Conservation (phyloP, 1,284 basidiomycete genomes). For the Trichosporon ovoides region DNA sequence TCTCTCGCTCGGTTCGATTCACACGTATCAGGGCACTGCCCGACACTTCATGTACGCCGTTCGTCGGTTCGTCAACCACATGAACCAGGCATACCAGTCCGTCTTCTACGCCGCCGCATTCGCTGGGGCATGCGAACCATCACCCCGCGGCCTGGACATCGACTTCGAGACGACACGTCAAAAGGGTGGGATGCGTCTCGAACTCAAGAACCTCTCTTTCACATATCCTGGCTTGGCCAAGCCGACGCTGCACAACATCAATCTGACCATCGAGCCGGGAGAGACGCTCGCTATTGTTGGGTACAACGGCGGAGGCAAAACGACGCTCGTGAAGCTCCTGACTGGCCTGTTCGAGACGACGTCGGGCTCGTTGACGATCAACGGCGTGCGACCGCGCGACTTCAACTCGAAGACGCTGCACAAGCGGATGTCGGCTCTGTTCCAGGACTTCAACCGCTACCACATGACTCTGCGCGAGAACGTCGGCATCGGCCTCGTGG, state of each 20-base stretch:
- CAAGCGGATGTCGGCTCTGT: constrained; percentile 63
- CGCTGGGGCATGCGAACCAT: background rate
- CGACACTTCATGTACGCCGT: constrained; percentile 2
- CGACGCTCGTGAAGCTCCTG: constrained; percentile 58
- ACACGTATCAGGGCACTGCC: constrained; percentile 68
- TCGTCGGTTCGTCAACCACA: background rate
- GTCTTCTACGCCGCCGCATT: constrained; percentile 56
- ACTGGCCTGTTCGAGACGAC: constrained; percentile 60
- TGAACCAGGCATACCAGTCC: constrained; percentile 61
- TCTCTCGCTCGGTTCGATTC: constrained; percentile 64
- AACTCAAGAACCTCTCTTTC: constrained; percentile 66
- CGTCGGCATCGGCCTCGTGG: constrained; percentile 67
- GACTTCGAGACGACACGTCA: constrained; percentile 30
- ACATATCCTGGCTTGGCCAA: constrained; percentile 66
- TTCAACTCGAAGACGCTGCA: constrained; percentile 65
- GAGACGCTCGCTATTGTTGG: constrained; percentile 61
- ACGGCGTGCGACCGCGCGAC: constrained; percentile 60
- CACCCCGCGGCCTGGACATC: constrained; percentile 6
- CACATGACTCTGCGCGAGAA: constrained; percentile 68
- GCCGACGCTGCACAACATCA: constrained; percentile 62
- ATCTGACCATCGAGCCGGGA: constrained; percentile 62
- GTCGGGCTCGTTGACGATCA: constrained; percentile 59
- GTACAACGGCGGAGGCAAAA: constrained; percentile 16
- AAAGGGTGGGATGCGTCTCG: constrained; percentile 57
- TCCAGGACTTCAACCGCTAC: constrained; percentile 75